These are phyloP conservation scores for Carex sylvatica DNA, from an alignment of 202 grass and related monocot genomes.

Conservation along the genomic window DNA sequence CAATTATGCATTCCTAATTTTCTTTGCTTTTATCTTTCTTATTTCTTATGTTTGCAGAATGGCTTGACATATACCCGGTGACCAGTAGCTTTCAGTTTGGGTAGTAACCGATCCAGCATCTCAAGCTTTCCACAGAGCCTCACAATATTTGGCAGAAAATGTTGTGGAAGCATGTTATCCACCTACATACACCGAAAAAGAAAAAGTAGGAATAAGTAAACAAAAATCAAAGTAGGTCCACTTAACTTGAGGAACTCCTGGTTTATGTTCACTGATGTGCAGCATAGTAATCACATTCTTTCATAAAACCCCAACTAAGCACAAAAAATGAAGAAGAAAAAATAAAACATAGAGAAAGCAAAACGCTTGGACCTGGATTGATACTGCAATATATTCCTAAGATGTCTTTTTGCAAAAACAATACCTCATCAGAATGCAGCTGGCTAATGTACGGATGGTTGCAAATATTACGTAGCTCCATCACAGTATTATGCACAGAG, in stretches of 20 bases:
- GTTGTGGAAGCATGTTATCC: constrained; percentile 82
- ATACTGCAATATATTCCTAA: background rate
- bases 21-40: background rate
- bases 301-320: background rate
- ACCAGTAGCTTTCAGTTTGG: constrained; percentile 93
- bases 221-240: background rate
- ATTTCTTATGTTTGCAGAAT: background rate
- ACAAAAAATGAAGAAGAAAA: constrained; percentile 22
- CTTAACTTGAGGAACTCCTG: background rate
- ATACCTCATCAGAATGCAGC: constrained; percentile 89
- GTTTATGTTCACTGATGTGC: background rate
- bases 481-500: constrained; percentile 92
- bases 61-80: constrained; percentile 58
- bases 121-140: constrained; percentile 98
- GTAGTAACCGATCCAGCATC: constrained; percentile 92
- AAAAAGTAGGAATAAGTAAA: constrained; percentile 2
- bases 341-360: constrained; percentile 10
- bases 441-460: constrained; percentile 99
- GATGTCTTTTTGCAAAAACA: constrained; percentile 14
- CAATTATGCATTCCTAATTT: background rate
- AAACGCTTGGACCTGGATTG: background rate
- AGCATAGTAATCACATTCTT: constrained; percentile 2
- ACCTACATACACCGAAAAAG: constrained; percentile 45
- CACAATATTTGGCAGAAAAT: constrained; percentile 81
- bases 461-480: constrained; percentile 99